These are phyloP conservation scores for Petrea volubilis DNA, from an alignment of 257 asterid genomes.

Conservation along the genomic window DNA sequence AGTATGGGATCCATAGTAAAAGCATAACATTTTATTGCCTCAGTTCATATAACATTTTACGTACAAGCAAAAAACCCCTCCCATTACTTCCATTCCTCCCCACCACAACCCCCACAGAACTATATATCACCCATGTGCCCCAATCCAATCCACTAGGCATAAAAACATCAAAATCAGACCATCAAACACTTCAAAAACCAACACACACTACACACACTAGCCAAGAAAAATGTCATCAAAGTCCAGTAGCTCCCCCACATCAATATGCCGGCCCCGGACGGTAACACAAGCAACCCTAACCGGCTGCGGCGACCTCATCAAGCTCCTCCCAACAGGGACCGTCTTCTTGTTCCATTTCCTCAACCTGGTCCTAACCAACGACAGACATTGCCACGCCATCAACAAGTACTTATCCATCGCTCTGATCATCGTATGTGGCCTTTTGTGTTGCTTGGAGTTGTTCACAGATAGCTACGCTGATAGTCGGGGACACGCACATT, in stretches of 20 bases:
- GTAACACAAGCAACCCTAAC: constrained; percentile 29
- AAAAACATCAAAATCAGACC: too few relatives aligned
- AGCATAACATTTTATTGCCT: too few relatives aligned
- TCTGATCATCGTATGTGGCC: constrained; percentile 37
- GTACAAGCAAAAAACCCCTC: too few relatives aligned
- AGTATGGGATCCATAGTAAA: too few relatives aligned
- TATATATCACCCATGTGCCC: too few relatives aligned
- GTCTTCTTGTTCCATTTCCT: constrained; percentile 54
- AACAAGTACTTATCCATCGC: constrained; percentile 48
- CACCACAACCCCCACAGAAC: too few relatives aligned
- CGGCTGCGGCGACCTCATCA: constrained; percentile 52
- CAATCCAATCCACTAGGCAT: too few relatives aligned
- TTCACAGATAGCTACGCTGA: constrained; percentile 64
- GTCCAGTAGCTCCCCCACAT: too few relatives aligned
- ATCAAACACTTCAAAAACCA: too few relatives aligned
- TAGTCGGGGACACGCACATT: constrained; percentile 40
- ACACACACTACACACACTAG: too few relatives aligned
- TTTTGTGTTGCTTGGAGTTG: constrained; percentile 52
- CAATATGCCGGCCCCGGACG: constrained; percentile 9
- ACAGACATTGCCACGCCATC: constrained; percentile 45
- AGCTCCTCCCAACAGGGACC: constrained; percentile 58
- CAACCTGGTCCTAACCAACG: constrained; percentile 60
- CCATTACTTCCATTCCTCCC: too few relatives aligned
- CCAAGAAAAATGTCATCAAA: constrained; percentile 41
- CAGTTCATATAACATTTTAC: too few relatives aligned